Conservation (phyloP, 1,139 yeast genomes). For the Nakaseomyces uthaithaninus region DNA sequence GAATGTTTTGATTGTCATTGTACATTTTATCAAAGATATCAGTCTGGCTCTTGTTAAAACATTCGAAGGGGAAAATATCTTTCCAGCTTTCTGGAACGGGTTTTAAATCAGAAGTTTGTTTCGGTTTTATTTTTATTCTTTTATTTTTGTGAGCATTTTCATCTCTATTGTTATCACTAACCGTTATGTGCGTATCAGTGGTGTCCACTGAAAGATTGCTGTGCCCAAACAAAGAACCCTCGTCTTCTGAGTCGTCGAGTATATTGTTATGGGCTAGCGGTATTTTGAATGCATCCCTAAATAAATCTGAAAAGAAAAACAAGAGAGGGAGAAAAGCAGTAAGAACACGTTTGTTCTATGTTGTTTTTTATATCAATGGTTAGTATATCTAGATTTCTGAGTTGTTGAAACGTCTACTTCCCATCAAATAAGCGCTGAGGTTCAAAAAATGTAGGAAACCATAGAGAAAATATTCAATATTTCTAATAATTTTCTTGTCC, state of each 20-base stretch:
- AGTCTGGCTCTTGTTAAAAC: slow-evolving; percentile 46
- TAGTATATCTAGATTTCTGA: too few species aligned
- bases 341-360: too few species aligned
- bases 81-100: slow-evolving; percentile 2
- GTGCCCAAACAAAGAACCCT: slow-evolving; percentile 4
- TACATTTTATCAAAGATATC: slow-evolving; percentile 36
- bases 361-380: too few species aligned
- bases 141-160: slow-evolving; percentile 1
- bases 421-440: too few species aligned
- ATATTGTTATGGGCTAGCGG: slow-evolving; percentile 20
- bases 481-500: too few species aligned
- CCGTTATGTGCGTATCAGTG: slow-evolving; percentile 14
- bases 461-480: too few species aligned
- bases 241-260: slow-evolving; percentile 18
- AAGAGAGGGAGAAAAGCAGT: too few species aligned
- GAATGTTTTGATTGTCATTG: slow-evolving; percentile 36
- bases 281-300: slow-evolving; percentile 13
- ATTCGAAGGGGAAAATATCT: slow-evolving; percentile 33
- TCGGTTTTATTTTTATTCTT: slow-evolving; percentile 5
- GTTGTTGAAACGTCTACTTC: too few species aligned
- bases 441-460: too few species aligned
- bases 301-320: not conserved
- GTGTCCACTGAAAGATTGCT: slow-evolving; percentile 11
- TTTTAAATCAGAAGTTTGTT: too few species aligned
- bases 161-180: not conserved